These are phyloP conservation scores for Plasmodium knowlesi DNA, from an alignment of 169 alveolate genomes.

Conservation along the genomic window DNA sequence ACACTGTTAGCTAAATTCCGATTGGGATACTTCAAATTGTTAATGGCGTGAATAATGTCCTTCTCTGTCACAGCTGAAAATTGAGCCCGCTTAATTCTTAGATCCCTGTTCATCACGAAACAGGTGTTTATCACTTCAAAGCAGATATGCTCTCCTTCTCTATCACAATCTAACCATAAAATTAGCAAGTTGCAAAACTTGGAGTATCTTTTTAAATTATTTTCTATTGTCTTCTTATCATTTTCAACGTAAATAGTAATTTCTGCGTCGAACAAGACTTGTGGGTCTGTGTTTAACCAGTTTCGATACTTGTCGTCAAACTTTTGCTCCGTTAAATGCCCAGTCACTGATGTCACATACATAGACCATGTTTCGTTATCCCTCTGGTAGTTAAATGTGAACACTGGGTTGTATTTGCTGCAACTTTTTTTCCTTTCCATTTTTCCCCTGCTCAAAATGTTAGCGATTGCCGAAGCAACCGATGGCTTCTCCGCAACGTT, in stretches of 20 bases:
- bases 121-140: conserved; percentile 95
- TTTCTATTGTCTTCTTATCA: conserved; percentile 85
- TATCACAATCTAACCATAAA: conserved; percentile 99
- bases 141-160: conserved; percentile 99
- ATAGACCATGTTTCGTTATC: conserved; percentile 73
- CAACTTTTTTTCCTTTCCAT: conserved; percentile 83
- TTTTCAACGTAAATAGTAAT: conserved; percentile 88
- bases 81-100: conserved; percentile 94
- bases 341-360: conserved; percentile 85
- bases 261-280: conserved; percentile 95
- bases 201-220: conserved; percentile 91
- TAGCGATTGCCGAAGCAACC: conserved; percentile 96
- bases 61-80: conserved; percentile 96
- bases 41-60: conserved; percentile 94
- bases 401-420: conserved; percentile 38
- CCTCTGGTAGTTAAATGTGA: conserved; percentile 47
- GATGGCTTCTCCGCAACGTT: conserved; percentile 99
- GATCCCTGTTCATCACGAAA: conserved; percentile 61
- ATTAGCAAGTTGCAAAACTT: conserved; percentile 91
- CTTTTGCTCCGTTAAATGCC: conserved; percentile 97
- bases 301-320: conserved; percentile 94
- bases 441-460: conserved; percentile 89
- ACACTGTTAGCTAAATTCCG: conserved; percentile 95
- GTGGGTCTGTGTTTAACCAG: conserved; percentile 95
- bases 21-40: conserved; percentile 92